These are phyloP conservation scores for Onygenales sp. DNA, from an alignment of 2,329 filamentous ascomycete genomes.

Conservation along the genomic window DNA sequence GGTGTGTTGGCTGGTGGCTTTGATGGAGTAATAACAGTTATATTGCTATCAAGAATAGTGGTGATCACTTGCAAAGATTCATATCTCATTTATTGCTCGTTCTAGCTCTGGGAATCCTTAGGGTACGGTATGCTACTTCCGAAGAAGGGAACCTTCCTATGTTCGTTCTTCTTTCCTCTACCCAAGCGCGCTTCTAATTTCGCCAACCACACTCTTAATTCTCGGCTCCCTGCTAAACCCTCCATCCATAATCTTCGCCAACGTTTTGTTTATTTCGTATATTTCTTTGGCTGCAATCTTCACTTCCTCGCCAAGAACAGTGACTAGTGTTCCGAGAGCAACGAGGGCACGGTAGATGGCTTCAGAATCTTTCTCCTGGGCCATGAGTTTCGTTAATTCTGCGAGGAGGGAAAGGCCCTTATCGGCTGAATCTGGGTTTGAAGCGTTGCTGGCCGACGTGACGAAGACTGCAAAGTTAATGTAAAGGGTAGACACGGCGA, in stretches of 20 bases:
- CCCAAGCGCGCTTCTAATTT: slow-evolving; percentile 43
- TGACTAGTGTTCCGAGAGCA: slow-evolving; percentile 67
- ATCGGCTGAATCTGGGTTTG: slow-evolving; percentile 35
- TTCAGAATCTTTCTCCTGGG: slow-evolving; percentile 64
- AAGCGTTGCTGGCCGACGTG: slow-evolving; percentile 34
- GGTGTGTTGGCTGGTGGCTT: no score
- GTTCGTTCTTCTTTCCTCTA: not conserved
- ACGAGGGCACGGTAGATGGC: slow-evolving; percentile 75
- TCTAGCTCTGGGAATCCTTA: not conserved
- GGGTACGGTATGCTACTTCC: not conserved
- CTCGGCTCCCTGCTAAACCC: slow-evolving; percentile 48
- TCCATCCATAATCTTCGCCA: slow-evolving; percentile 40
- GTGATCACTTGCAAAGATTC: not conserved
- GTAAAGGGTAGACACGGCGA: slow-evolving; percentile 71
- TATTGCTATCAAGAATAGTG: no score
- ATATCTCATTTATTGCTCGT: not conserved
- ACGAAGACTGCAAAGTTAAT: slow-evolving; percentile 79
- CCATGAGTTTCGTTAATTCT: slow-evolving; percentile 54
- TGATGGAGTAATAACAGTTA: no score
- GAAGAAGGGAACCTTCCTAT: not conserved
- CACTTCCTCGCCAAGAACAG: slow-evolving; percentile 49
- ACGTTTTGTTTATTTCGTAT: slow-evolving; percentile 40
- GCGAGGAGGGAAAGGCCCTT: slow-evolving; percentile 47
- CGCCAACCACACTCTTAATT: slow-evolving; percentile 49
- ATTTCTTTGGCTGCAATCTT: slow-evolving; percentile 49